A percentile compares a stretch with the other conserved stretches of the same genome.
Conservation (phyloP, 352 stramenopile species). For the Phytophthora tubulina region DNA sequence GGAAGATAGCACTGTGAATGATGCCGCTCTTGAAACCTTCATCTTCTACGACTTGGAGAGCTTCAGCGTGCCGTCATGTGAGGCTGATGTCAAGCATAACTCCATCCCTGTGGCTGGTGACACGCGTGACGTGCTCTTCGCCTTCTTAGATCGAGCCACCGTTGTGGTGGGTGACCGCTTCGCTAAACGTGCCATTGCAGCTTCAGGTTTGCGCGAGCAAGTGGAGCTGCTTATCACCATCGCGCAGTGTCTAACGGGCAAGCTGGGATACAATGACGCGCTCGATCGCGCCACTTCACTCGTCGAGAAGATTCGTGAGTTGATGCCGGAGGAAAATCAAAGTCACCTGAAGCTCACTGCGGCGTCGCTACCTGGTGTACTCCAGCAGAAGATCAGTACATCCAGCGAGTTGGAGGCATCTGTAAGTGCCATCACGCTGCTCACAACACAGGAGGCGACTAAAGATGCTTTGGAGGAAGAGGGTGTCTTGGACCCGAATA, state of each 20-base stretch:
- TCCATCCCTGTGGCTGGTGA: constrained; percentile 42
- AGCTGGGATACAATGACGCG: constrained; percentile 56
- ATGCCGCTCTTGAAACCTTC: constrained; percentile 50
- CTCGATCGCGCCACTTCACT: constrained; percentile 48
- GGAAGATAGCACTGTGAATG: constrained; percentile 1
- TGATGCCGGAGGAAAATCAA: constrained; percentile 59
- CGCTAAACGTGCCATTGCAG: constrained; percentile 64
- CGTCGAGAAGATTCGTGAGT: constrained; percentile 51
- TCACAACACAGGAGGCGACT: constrained; percentile 63
- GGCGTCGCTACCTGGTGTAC: constrained; percentile 41
- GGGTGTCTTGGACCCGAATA: constrained; percentile 43
- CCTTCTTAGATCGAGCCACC: constrained; percentile 66
- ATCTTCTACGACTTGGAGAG: constrained; percentile 62
- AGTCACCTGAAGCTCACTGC: constrained; percentile 65
- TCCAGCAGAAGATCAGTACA: constrained; percentile 40
- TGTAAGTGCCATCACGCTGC: constrained; percentile 70
- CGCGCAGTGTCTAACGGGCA: constrained; percentile 60
- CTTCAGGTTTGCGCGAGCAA: constrained; percentile 56
- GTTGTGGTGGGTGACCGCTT: constrained; percentile 67
- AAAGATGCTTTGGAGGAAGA: constrained; percentile 54
- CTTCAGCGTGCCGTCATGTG: constrained; percentile 41
- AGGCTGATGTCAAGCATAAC: constrained; percentile 47
- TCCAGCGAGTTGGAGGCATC: constrained; percentile 34
- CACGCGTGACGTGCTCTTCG: constrained; percentile 62
- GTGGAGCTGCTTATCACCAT: constrained; percentile 71